Conservation (phyloP, 2,329 filamentous ascomycete species). For the Xylariaceae sp. region DNA sequence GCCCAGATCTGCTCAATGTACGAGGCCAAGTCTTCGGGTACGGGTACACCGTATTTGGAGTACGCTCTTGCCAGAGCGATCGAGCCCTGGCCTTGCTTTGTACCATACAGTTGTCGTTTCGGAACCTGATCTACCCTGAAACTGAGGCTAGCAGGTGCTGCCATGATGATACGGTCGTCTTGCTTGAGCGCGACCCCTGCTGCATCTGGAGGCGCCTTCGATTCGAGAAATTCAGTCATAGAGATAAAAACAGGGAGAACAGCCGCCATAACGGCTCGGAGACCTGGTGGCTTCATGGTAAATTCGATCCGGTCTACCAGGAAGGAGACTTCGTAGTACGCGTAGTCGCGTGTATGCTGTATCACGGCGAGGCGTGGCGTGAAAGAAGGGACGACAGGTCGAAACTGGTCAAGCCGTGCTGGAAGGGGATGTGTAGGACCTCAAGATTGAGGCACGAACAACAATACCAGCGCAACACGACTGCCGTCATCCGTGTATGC, state of each 20-base stretch:
- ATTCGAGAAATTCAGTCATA: constrained; percentile 24
- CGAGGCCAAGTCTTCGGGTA: constrained; percentile 33
- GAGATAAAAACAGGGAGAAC: constrained; percentile 24
- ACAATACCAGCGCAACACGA: too few relatives aligned
- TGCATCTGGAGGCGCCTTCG: constrained; percentile 27
- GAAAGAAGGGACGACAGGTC: constrained; percentile 25
- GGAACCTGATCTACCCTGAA: constrained; percentile 38
- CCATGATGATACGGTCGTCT: constrained; percentile 29
- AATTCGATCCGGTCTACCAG: neutral
- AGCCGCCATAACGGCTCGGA: constrained; percentile 32
- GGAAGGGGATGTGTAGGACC: constrained; percentile 1
- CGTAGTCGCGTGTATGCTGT: neutral
- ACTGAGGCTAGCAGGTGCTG: constrained; percentile 37
- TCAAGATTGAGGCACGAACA: neutral
- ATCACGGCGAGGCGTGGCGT: neutral
- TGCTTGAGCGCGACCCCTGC: constrained; percentile 20
- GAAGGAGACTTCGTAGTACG: neutral
- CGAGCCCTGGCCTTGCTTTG: constrained; percentile 32
- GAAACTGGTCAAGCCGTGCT: neutral
- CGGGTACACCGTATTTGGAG: constrained; percentile 35
- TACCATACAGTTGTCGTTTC: constrained; percentile 33
- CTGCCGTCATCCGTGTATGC: too few relatives aligned
- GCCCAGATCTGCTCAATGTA: constrained; percentile 33
- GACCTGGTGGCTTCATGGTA: constrained; percentile 33
- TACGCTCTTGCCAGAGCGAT: constrained; percentile 38